phyloP scores from a whole-genome alignment of 2,329 filamentous ascomycete species.

The Aspergillus uvarum region DNA sequence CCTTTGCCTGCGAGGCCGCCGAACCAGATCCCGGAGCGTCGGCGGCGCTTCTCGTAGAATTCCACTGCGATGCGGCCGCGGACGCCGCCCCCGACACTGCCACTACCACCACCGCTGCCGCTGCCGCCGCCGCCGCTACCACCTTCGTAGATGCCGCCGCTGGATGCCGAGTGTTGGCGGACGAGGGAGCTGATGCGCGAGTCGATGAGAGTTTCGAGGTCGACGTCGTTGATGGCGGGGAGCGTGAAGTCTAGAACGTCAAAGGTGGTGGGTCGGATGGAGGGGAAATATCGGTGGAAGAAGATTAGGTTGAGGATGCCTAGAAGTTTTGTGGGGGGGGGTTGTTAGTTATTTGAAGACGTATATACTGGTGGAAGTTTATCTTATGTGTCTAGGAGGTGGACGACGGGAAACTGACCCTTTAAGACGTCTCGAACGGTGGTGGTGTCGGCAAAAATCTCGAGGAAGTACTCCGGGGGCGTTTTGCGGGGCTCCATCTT shows the following conservation, averaged over 20 bases:
- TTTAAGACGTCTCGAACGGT: slow-evolving; percentile 91
- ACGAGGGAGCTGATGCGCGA: slow-evolving; percentile 77
- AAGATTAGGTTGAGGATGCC: slow-evolving; percentile 96
- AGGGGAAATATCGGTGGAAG: slow-evolving; percentile 96
- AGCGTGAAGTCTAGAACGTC: slow-evolving; percentile 89
- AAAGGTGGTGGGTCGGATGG: slow-evolving; percentile 75
- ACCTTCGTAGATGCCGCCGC: slow-evolving; percentile 32
- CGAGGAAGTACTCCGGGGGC: slow-evolving; percentile 86
- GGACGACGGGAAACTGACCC: slow-evolving; percentile 56
- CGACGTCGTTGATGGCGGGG: slow-evolving; percentile 83
- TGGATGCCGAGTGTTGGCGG: slow-evolving; percentile 68
- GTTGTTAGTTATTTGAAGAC: background rate
- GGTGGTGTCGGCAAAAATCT: slow-evolving; percentile 86
- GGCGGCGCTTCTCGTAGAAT: slow-evolving; percentile 90
- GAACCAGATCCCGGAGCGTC: slow-evolving; percentile 74
- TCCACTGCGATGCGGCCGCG: slow-evolving; percentile 80
- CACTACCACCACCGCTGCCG: slow-evolving; percentile 31
- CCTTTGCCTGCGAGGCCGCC: slow-evolving; percentile 55
- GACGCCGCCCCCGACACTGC: slow-evolving; percentile 54
- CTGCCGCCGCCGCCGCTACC: slow-evolving; percentile 33
- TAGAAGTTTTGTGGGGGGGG: slow-evolving; percentile 36
- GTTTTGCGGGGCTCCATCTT: slow-evolving; percentile 62
- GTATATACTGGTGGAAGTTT: background rate
- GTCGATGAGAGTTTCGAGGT: slow-evolving; percentile 91
- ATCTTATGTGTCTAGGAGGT: background rate